These are phyloP conservation scores for Erythrobasidium yunnanense DNA, from an alignment of 768 basidiomycete genomes.

Conservation along the genomic window DNA sequence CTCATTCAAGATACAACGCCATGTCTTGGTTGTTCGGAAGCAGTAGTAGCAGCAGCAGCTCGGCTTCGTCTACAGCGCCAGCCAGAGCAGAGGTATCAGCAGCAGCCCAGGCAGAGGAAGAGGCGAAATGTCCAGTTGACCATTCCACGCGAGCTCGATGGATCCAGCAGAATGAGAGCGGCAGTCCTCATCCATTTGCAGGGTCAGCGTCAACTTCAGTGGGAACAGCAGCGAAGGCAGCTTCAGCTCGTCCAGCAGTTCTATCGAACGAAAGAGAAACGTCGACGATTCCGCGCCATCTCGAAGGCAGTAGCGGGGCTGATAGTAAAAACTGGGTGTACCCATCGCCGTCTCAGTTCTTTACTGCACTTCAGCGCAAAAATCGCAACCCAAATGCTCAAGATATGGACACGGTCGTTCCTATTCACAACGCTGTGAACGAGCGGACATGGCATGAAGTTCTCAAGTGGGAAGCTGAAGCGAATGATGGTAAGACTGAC, in stretches of 20 bases:
- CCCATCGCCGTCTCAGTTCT: constrained; percentile 97
- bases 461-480: constrained; percentile 57
- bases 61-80: no score
- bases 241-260: neutral
- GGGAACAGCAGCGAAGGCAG: constrained; percentile 13
- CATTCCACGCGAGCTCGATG: constrained; percentile 19
- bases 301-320: constrained; percentile 32
- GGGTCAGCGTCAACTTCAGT: neutral
- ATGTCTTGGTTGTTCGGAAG: no score
- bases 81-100: no score
- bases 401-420: constrained; percentile 95
- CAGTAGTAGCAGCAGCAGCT: no score
- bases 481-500: constrained; percentile 44
- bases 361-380: constrained; percentile 75
- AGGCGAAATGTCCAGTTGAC: constrained; percentile 19
- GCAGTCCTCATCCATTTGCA: neutral
- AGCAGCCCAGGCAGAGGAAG: neutral
- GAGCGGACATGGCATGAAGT: constrained; percentile 81
- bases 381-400: constrained; percentile 52
- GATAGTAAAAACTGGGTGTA: constrained; percentile 99
- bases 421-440: constrained; percentile 98
- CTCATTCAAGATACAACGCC: no score
- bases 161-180: constrained; percentile 4
- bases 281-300: constrained; percentile 14
- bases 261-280: constrained; percentile 6